Base-by-base conservation (phyloP, 768 basidiomycete species). In the Tylopilus felleus region DNA sequence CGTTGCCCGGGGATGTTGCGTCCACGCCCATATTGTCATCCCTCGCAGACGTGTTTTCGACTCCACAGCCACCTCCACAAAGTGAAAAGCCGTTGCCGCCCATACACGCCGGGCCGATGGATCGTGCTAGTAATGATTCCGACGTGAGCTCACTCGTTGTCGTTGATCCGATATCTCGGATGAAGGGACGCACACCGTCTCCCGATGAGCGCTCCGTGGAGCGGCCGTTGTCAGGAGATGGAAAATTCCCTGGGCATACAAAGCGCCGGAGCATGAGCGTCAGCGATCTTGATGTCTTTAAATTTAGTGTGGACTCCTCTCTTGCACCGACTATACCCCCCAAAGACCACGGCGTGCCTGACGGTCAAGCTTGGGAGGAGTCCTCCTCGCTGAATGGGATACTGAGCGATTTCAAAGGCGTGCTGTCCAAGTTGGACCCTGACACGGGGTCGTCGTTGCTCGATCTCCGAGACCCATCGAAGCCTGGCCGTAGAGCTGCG, bases 261-360 rank as follows among this genome's bases (percentile, higher is more conserved):
- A 84, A 86, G 60, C 80, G 86, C 60, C 74, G 88, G 55, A 90
- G 87, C 64, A 81, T 85, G 80, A 90, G 88, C 59, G 81, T 87
- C 48, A 80, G 85, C 47, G 82, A 87, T 63, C 77, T 77, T 8
- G 86, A 87, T 36, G 60, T 80, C 46, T 77, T 81, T 65, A 77
- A 77, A 57, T 65, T 72, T 3, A 67, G 74, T 54, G 51, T 72
- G 2, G 65, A 74, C 43, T 60, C 75, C 21, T 67, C 75, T 33
- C 62, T 76, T 7, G 57, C 70, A 16, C 71, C 73, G 45, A 69
- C 73, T 7, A 74, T 77, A 23, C 59, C 72, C 38, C 65, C 75
- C 46, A 70, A 67, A 54, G 64, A 66, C 63, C 45, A 45, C 27
- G 49, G 48, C 40, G 44, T 60, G 16, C 56, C 60, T 23, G 69